Evolutionary conservation across 306 rosid species (phyloP), one percentile per base, ranked within the genome.

Genomic region (Benincasa hispida): DNA sequence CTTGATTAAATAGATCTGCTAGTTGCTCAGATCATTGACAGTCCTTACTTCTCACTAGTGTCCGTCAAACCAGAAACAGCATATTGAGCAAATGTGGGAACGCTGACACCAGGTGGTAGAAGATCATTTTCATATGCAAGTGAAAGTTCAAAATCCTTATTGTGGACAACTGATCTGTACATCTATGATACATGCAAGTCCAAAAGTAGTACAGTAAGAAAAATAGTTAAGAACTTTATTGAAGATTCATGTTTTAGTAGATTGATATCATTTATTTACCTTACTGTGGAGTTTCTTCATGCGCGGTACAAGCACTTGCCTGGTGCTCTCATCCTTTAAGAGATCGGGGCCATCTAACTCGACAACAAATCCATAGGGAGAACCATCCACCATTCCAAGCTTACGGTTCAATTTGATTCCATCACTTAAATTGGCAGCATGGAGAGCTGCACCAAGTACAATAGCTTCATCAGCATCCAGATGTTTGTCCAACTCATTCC

Each of bases 381-480:
- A 94, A 80, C 97, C 99, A 85, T 94, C 99, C 68, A 92, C 42
- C 99, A 94, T 94, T 82, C 99, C 99, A 18, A 94, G 90, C 85
- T 94, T 94, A 41, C 97, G 96, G 85, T 94, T 94, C 87, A 94
- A 85, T 83, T 94, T 94, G 83, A 94, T 94, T 76, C 99, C 99
- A 84, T 94, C 99, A 68, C 99, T 94, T 88, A 94, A 67, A 85
- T 94, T 94, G 51, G 97, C 97, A 53, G 99, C 99, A 75, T 92
- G 90, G 65, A 94, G 86, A 56, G 97, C 82, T 51, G 99, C 89
- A 58, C 99, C 99, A 35, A 94, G 97, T 79, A 90, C 97, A 65
- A 85, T 87, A 74, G 99, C 99, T 84, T 94, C 99, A 87, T 94
- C 99, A 34, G 99, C 92, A 82, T 94, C 99, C 79, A 94, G 94